These are phyloP conservation scores for Talaromyces atroroseus DNA, from an alignment of 2,329 filamentous ascomycete species.

Conservation along the genomic window DNA sequence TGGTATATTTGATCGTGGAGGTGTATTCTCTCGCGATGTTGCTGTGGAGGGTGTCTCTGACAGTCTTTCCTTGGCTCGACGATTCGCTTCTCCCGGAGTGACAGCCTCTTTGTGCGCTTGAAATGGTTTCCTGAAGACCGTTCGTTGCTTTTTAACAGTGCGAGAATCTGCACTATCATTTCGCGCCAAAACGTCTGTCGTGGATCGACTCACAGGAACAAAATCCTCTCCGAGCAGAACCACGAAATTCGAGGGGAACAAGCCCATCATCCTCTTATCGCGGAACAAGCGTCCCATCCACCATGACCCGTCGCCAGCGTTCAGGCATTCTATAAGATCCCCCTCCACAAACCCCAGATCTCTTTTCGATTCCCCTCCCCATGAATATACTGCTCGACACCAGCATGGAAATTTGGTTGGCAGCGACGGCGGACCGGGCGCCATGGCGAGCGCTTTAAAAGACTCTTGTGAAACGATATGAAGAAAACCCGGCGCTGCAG, in stretches of 20 bases:
- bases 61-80: constrained; percentile 31
- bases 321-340: constrained; percentile 95
- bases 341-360: constrained; percentile 97
- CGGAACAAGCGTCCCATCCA: constrained; percentile 91
- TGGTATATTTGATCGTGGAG: constrained; percentile 27
- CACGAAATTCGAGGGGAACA: constrained; percentile 97
- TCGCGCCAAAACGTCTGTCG: constrained; percentile 43
- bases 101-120: constrained; percentile 54
- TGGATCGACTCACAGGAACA: constrained; percentile 55
- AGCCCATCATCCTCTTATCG: constrained; percentile 82
- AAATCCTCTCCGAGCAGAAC: constrained; percentile 81
- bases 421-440: constrained; percentile 46
- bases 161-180: constrained; percentile 32
- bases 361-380: constrained; percentile 90
- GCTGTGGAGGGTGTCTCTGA: constrained; percentile 32
- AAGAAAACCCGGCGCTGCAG: not conserved
- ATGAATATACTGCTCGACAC: constrained; percentile 87
- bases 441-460: constrained; percentile 33
- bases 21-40: constrained; percentile 30
- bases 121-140: constrained; percentile 58
- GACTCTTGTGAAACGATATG: not conserved
- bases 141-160: constrained; percentile 55
- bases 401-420: constrained; percentile 82
- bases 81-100: constrained; percentile 33
- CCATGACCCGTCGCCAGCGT: constrained; percentile 96